Conservation (phyloP, 257 asterid species). For the Eustoma russellianum region DNA sequence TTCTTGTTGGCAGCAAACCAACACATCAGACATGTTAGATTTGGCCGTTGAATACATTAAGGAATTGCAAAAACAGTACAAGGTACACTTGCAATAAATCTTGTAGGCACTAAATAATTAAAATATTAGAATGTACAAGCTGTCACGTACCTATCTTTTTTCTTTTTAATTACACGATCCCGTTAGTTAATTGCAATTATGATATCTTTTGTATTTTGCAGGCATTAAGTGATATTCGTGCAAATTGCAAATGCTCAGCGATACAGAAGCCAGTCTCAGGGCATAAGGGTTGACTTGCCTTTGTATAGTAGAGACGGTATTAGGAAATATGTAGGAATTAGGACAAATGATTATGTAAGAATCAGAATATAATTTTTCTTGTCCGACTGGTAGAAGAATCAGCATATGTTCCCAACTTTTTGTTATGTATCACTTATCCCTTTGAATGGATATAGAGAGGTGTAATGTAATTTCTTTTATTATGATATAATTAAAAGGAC, state of each 20-base stretch:
- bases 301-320: conserved; percentile 3
- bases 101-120: not conserved
- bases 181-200: not conserved
- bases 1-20: conserved; percentile 63
- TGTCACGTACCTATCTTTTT: too few relatives aligned
- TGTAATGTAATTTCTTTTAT: too few relatives aligned
- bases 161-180: too few relatives aligned
- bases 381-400: not conserved
- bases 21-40: conserved; percentile 91
- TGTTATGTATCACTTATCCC: too few relatives aligned
- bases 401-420: not conserved
- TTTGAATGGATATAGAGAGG: too few relatives aligned
- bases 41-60: conserved; percentile 87
- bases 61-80: conserved; percentile 67
- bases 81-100: conserved; percentile 27
- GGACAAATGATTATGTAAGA: too few relatives aligned
- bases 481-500: too few relatives aligned
- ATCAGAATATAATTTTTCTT: not conserved
- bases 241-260: conserved; percentile 62
- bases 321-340: not conserved
- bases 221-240: conserved; percentile 45
- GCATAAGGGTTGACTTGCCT: conserved; percentile 17
- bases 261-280: conserved; percentile 25
- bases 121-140: too few relatives aligned
- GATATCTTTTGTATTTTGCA: conserved; percentile 19